Evolutionary conservation across 2,329 filamentous ascomycete species (phyloP).

Genomic region (Bertia moriformis): DNA sequence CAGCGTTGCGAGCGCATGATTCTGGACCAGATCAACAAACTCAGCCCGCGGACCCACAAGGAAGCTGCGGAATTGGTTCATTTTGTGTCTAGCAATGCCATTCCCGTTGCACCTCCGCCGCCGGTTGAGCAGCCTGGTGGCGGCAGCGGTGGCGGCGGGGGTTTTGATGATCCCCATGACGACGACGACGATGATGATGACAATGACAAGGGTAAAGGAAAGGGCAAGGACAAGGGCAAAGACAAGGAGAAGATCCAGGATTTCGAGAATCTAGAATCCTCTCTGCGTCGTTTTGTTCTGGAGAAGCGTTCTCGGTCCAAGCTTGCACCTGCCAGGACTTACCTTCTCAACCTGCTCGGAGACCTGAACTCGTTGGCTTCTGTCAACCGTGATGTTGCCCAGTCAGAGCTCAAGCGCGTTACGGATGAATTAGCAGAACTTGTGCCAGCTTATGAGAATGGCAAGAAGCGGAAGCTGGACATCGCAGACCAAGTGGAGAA

Average conservation of each 20-base stretch:
- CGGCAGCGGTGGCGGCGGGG: constrained; percentile 37
- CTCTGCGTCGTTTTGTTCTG: constrained; percentile 79
- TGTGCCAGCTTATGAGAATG: constrained; percentile 72
- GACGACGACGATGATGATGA: background rate
- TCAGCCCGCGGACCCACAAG: constrained; percentile 89
- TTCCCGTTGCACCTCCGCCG: constrained; percentile 51
- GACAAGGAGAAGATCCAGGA: constrained; percentile 77
- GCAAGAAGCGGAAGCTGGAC: constrained; percentile 64
- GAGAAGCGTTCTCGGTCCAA: constrained; percentile 94
- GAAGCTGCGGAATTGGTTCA: constrained; percentile 87
- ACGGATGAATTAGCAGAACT: constrained; percentile 66
- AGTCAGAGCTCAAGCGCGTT: constrained; percentile 72
- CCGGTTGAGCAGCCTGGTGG: constrained; percentile 36
- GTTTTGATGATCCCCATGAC: constrained; percentile 30
- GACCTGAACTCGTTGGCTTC: constrained; percentile 71
- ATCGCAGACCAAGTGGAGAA: constrained; percentile 69
- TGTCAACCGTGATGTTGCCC: constrained; percentile 77
- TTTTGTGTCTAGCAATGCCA: constrained; percentile 93
- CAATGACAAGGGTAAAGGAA: constrained; percentile 30
- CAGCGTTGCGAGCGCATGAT: constrained; percentile 84
- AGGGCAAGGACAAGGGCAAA: constrained; percentile 68
- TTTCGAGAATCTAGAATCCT: constrained; percentile 79
- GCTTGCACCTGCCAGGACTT: constrained; percentile 86
- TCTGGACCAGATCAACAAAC: constrained; percentile 67
- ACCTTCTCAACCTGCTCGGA: constrained; percentile 80